Evolutionary conservation across 2,329 filamentous ascomycete genomes (phyloP).

Genomic region (Septoria linicola): DNA sequence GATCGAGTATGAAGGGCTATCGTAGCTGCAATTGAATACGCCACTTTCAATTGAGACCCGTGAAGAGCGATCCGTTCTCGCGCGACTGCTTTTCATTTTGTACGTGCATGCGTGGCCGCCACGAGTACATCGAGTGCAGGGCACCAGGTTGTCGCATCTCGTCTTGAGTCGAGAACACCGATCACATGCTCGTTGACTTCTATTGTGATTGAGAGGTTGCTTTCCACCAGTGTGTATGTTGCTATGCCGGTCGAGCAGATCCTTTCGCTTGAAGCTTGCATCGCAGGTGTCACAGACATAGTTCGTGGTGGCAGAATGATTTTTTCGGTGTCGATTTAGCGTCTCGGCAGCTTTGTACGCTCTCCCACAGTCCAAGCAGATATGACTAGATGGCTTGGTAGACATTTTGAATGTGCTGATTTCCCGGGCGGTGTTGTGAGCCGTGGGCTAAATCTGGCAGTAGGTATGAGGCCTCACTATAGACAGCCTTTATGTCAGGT

Average conservation of each 20-base stretch:
- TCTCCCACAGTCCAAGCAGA: conserved; percentile 24
- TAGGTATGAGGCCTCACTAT: background rate
- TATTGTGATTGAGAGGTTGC: conserved; percentile 7
- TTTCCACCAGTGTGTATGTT: conserved; percentile 22
- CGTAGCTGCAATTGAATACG: conserved; percentile 6
- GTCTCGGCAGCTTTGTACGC: conserved; percentile 27
- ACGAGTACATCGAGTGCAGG: conserved; percentile 22
- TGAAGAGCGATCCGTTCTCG: conserved; percentile 18
- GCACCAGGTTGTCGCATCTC: conserved; percentile 23
- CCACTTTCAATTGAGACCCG: conserved; percentile 12
- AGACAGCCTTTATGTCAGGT: background rate
- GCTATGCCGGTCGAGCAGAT: conserved; percentile 26
- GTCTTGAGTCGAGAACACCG: conserved; percentile 26
- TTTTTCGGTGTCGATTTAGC: conserved; percentile 26
- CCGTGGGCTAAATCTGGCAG: background rate
- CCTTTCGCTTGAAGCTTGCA: conserved; percentile 27
- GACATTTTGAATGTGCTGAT: conserved; percentile 4
- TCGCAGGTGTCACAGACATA: conserved; percentile 23
- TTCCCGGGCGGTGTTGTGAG: background rate
- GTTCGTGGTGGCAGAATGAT: conserved; percentile 19
- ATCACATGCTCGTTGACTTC: conserved; percentile 25
- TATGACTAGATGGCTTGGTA: conserved; percentile 16
- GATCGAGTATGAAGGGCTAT: background rate
- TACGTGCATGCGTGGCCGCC: conserved; percentile 22
- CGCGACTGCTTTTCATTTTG: conserved; percentile 18